phyloP scores from a whole-genome alignment of 352 stramenopile genomes.

The Blastocystis hominis region DNA sequence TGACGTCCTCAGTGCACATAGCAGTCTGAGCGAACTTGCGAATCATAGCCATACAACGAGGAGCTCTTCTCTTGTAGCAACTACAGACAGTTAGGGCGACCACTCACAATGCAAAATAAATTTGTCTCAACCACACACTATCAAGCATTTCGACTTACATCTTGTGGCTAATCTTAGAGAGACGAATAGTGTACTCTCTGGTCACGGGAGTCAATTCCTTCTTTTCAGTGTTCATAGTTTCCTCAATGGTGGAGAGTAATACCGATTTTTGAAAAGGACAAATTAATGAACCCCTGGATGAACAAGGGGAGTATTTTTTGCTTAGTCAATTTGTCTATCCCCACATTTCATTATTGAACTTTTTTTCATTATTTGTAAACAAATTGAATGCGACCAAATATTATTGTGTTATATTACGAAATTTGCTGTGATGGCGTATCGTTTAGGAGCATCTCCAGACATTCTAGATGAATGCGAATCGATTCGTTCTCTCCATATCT shows the following conservation, averaged over 20 bases:
- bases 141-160: constrained; percentile 62
- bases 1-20: constrained; percentile 92
- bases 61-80: constrained; percentile 91
- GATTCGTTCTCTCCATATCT: constrained; percentile 25
- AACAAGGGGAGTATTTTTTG: background rate
- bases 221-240: constrained; percentile 48
- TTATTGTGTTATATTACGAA: too few species aligned
- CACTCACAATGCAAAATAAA: background rate
- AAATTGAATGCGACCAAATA: too few species aligned
- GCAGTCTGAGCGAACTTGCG: constrained; percentile 88
- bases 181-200: constrained; percentile 95
- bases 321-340: background rate
- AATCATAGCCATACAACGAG: constrained; percentile 89
- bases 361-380: too few species aligned
- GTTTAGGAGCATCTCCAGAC: background rate
- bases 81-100: constrained; percentile 62
- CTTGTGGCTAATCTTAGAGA: constrained; percentile 88
- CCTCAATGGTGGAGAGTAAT: constrained; percentile 16
- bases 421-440: background rate
- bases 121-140: constrained; percentile 57
- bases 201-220: constrained; percentile 69
- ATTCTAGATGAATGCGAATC: constrained; percentile 11
- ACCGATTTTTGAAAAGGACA: background rate
- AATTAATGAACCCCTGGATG: background rate
- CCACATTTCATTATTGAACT: background rate